Base-by-base conservation (phyloP, 202 grass and related monocot genomes). In the Schoenoplectus tabernaemontani region DNA sequence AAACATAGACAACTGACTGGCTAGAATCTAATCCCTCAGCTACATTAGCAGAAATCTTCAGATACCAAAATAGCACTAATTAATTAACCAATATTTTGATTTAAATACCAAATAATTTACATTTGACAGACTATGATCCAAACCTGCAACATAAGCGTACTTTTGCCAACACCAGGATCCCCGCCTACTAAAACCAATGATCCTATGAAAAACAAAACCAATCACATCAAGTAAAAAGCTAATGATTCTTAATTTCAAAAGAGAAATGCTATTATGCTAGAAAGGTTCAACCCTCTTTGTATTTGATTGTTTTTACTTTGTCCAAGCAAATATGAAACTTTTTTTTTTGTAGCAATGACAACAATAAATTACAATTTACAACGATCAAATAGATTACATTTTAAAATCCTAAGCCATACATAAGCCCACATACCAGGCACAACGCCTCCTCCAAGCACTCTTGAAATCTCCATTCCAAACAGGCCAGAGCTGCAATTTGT, bases 141-240 rank as follows among this genome's bases (percentile, higher is more conserved):
- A 64, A 94, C 95, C 95, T 98, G 95, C 67, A 98, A 86, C 77
- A 94, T 70, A 86, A 98, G 82, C 67, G 95, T 92, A 89, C 95
- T 98, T 92, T 98, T 98, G 44, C 95, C 95, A 46, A 94, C 91
- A 89, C 95, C 95, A 84, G 95, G 91, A 82, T 97, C 95, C 59
- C 95, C 95, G 54, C 95, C 95, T 54, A 98, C 83, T 86, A 98
- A 87, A 84, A 98, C 60, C 83, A 98, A 94, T 9, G 91, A 98
- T 54, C 95, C 95, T 98, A 85, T 54, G 88, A 83, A 79, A 26
- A 36, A 50, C 7, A 69, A 73, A 77, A 44, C 54, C 34, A 61
- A 32, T 74, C 17, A 53, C 13, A 54, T 9, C 6, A 2, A 54
- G 36, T 19, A 32, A 53, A 50, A 33, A 19, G 24, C 12, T 74